phyloP scores from a whole-genome alignment of 257 asterid species.

The Jasminum sambac region DNA sequence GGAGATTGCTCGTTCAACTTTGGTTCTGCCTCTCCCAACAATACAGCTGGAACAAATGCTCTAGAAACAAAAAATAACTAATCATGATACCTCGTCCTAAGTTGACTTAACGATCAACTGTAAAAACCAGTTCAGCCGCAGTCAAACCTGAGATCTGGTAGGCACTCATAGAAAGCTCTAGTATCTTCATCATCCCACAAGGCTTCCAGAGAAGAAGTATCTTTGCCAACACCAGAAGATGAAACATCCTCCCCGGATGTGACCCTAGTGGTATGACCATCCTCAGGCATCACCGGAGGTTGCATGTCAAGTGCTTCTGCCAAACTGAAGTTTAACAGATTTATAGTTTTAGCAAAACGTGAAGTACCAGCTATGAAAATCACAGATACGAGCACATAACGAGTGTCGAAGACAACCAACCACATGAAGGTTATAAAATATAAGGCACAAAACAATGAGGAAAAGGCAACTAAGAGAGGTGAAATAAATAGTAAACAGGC shows the following conservation, averaged over 20 bases:
- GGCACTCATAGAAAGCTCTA: slow-evolving; percentile 88
- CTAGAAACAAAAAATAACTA: slow-evolving; percentile 41
- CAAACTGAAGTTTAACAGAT: slow-evolving; percentile 51
- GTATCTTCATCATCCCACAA: slow-evolving; percentile 99
- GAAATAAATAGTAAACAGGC: neutral
- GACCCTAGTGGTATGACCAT: slow-evolving; percentile 95
- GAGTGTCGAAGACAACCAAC: neutral
- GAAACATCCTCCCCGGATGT: slow-evolving; percentile 84
- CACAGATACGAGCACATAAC: slow-evolving; percentile 19
- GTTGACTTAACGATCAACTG: slow-evolving; percentile 20
- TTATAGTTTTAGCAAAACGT: slow-evolving; percentile 19
- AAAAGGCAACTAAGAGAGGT: neutral
- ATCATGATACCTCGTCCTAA: slow-evolving; percentile 21
- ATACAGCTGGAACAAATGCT: slow-evolving; percentile 99
- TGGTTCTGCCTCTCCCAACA: slow-evolving; percentile 90
- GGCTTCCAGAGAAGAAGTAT: slow-evolving; percentile 74
- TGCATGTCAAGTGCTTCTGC: slow-evolving; percentile 98
- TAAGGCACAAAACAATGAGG: slow-evolving; percentile 12
- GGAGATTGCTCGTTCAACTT: slow-evolving; percentile 78
- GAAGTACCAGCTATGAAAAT: slow-evolving; percentile 9
- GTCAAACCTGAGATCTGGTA: slow-evolving; percentile 91
- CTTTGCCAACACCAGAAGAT: slow-evolving; percentile 73
- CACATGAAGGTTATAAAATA: neutral
- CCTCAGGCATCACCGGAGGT: slow-evolving; percentile 99
- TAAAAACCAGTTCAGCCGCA: slow-evolving; percentile 14